Evolutionary conservation across 2,329 filamentous ascomycete species (phyloP).

Genomic region (Sporothrix schenckii): DNA sequence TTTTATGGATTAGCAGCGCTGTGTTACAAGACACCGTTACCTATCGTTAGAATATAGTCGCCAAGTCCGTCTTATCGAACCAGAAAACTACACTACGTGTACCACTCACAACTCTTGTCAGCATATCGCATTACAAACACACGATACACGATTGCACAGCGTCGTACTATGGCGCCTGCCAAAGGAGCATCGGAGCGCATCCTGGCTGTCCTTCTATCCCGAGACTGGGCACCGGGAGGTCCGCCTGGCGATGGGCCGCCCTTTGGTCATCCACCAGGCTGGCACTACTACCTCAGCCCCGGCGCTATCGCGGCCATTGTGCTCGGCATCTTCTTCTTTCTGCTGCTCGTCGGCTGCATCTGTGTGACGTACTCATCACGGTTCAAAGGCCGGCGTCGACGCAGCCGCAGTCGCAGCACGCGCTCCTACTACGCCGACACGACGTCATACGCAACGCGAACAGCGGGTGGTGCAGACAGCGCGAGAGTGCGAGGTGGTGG

Average conservation of each 20-base stretch:
- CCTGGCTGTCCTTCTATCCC: not conserved
- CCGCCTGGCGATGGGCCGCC: constrained; percentile 4
- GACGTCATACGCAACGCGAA: constrained; percentile 1
- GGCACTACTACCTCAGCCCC: constrained; percentile 11
- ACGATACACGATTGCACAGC: too few species aligned
- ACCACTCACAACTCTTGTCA: too few species aligned
- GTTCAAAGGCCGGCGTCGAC: not conserved
- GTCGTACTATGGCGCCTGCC: not conserved
- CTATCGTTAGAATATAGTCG: not conserved
- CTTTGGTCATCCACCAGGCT: not conserved
- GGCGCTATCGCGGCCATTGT: constrained; percentile 25
- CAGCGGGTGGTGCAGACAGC: not conserved
- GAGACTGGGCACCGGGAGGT: constrained; percentile 15
- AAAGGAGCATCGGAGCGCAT: constrained; percentile 1
- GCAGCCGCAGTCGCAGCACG: constrained; percentile 1
- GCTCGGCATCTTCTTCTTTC: constrained; percentile 20
- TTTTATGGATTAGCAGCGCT: not conserved
- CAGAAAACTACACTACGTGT: too few species aligned
- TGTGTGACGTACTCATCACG: constrained; percentile 20
- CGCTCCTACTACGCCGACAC: constrained; percentile 13
- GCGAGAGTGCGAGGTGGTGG: not conserved
- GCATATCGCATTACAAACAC: too few species aligned
- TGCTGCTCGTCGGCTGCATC: constrained; percentile 23
- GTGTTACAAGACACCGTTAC: not conserved
- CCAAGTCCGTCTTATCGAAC: not conserved